Percentiles rank a stretch among this genome's conserved stretches.
Evolutionary conservation across 306 rosid genomes (phyloP).

Genomic region (Fagus sylvatica): DNA sequence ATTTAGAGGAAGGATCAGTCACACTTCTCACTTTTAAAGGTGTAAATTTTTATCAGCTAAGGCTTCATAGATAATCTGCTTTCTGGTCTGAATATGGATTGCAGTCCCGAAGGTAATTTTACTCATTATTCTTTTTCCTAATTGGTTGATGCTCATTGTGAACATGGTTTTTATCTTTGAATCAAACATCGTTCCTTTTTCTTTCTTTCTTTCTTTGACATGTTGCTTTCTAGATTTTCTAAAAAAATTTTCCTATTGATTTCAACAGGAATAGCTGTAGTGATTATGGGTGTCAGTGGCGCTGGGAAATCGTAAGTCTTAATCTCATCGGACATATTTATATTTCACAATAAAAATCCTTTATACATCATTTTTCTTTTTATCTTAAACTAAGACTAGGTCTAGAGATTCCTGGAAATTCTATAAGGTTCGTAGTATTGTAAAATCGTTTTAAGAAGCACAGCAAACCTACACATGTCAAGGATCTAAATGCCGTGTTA

Average conservation of each 20-base stretch:
- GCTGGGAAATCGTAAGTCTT: slow-evolving; percentile 79
- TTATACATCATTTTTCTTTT: neutral
- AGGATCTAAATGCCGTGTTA: neutral
- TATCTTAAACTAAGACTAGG: neutral
- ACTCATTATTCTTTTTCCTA: neutral
- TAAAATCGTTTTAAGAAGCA: neutral
- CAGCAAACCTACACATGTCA: neutral
- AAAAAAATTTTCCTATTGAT: neutral
- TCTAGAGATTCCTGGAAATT: neutral
- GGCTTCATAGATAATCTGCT: neutral
- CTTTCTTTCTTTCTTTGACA: neutral
- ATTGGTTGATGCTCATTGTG: neutral
- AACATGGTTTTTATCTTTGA: neutral
- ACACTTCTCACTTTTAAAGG: neutral
- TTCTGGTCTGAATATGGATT: neutral
- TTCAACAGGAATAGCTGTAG: slow-evolving; percentile 42
- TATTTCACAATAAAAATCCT: neutral
- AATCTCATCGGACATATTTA: neutral
- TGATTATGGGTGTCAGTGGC: slow-evolving; percentile 85
- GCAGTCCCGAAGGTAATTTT: neutral
- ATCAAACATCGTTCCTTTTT: neutral
- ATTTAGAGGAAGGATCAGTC: neutral
- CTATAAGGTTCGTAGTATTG: neutral
- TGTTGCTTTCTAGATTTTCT: neutral
- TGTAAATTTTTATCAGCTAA: neutral